Base-by-base conservation (phyloP, 1,284 basidiomycete species). In the Puccinia coronata region DNA sequence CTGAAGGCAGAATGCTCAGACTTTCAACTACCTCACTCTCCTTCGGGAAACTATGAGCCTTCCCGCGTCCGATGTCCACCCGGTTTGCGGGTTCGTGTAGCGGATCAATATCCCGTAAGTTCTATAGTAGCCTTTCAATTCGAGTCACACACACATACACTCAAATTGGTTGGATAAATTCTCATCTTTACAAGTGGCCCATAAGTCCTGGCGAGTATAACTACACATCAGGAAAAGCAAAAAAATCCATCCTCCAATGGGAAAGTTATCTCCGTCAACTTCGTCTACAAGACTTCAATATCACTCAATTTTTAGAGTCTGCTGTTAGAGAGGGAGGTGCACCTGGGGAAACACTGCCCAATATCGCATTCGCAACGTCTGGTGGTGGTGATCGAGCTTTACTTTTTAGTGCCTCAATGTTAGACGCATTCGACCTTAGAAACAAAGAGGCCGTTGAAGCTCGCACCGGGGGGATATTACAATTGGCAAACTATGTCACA, bases 401-500 rank as follows among this genome's bases (percentile, higher is more conserved):
- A 36, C 31, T 80, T 39, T 71, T 31, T 28, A 43, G 67, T 51
- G 67, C 77, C 16, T 57, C 53, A 34, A 72, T 80, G 43, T 61
- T 80, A 41, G 77, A 80, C 47, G 69, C 77, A 28, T 80, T 80
- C 55, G 77, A 80, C 55, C 23, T 12, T 14, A 47, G 69, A 51
- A 80, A 80, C 39, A 23, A 36, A 49, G 77, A 71, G 31, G 77
- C 77, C 69, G 55, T 80, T 31, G 69, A 63, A 80, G 55, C 65
- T 55, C 53, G 69, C 49, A 72, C 69, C 43, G 77, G 67, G 0
- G 77, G 77, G 28, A 36, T 80, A 34, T 49, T 80, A 18, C 77
- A 80, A 72, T 71, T 80, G 53, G 67, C 77, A 36, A 80, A 80
- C 57, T 80, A 80, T 80, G 77, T 55, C n/a, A 80, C 77, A 20